Conservation (phyloP, 495 filamentous ascomycete genomes). For the Lentithecium fluviatile region DNA sequence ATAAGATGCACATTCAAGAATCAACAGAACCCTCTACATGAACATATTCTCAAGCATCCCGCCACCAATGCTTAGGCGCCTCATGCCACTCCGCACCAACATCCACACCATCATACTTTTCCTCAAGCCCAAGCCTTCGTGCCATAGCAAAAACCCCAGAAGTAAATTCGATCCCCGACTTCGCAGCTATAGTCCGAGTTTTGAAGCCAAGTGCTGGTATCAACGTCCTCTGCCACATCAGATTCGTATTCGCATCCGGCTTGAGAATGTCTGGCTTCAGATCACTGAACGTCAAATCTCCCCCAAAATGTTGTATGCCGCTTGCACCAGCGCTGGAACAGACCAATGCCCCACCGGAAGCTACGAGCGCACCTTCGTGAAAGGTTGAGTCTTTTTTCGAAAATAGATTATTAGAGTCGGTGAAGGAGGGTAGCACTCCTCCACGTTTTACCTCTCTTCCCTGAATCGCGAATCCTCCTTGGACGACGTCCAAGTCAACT, state of each 20-base stretch:
- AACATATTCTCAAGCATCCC: not conserved
- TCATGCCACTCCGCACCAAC: conserved; percentile 5
- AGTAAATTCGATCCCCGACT: not conserved
- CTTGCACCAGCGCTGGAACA: conserved; percentile 18
- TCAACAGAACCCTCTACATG: not conserved
- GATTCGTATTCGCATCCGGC: conserved; percentile 24
- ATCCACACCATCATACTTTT: not conserved
- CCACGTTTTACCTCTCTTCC: conserved; percentile 2
- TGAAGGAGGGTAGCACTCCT: conserved; percentile 4
- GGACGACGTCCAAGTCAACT: not conserved
- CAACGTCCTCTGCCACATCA: conserved; percentile 24
- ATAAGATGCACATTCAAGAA: too few relatives aligned
- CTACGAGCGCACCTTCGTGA: conserved; percentile 1
- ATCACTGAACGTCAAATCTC: not conserved
- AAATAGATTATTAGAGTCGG: not conserved
- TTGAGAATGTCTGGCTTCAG: conserved; percentile 6
- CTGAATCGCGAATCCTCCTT: conserved; percentile 21
- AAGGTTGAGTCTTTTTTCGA: not conserved
- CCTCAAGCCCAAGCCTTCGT: not conserved
- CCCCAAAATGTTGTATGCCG: conserved; percentile 2
- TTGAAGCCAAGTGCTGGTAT: conserved; percentile 3
- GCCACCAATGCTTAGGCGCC: not conserved
- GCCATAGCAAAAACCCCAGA: conserved; percentile 4
- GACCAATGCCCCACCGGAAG: not conserved
- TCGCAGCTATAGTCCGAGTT: not conserved